These are phyloP conservation scores for Earliella scabrosa DNA, from an alignment of 1,284 basidiomycete species.

Conservation along the genomic window DNA sequence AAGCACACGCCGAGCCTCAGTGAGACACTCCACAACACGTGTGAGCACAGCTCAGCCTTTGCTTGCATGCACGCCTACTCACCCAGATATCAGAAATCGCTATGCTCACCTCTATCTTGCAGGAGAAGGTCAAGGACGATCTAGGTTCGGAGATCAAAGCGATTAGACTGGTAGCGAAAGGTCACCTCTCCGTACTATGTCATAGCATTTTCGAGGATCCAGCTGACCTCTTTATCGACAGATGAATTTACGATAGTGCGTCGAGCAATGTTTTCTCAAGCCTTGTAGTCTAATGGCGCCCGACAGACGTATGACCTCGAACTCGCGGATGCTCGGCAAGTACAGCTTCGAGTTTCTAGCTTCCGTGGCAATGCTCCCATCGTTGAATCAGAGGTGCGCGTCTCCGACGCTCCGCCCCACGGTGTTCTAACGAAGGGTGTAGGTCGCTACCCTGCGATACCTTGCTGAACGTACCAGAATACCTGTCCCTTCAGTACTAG, in stretches of 20 bases:
- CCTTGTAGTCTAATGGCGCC: not conserved
- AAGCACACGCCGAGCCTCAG: too few relatives aligned
- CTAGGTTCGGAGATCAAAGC: too few relatives aligned
- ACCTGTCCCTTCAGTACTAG: constrained; percentile 31
- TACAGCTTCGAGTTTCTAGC: constrained; percentile 29
- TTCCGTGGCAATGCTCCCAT: constrained; percentile 26
- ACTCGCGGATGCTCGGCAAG: constrained; percentile 26
- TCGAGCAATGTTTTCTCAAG: not conserved
- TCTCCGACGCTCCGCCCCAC: too few relatives aligned
- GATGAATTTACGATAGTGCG: constrained; percentile 24
- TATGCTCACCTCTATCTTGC: too few relatives aligned
- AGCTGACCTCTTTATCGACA: not conserved
- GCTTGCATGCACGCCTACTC: too few relatives aligned
- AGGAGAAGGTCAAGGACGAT: too few relatives aligned
- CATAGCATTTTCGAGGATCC: too few relatives aligned
- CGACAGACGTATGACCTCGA: constrained; percentile 32
- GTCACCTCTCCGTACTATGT: too few relatives aligned
- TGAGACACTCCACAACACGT: too few relatives aligned
- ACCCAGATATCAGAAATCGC: too few relatives aligned
- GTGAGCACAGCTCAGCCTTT: too few relatives aligned
- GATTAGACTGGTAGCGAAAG: too few relatives aligned
- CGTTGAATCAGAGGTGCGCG: constrained; percentile 35
- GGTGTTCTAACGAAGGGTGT: not conserved
- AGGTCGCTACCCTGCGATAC: constrained; percentile 38
- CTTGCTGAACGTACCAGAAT: constrained; percentile 33